Base-by-base conservation (phyloP, 2,329 filamentous ascomycete species). In the Arthrobotrys entomopaga region DNA sequence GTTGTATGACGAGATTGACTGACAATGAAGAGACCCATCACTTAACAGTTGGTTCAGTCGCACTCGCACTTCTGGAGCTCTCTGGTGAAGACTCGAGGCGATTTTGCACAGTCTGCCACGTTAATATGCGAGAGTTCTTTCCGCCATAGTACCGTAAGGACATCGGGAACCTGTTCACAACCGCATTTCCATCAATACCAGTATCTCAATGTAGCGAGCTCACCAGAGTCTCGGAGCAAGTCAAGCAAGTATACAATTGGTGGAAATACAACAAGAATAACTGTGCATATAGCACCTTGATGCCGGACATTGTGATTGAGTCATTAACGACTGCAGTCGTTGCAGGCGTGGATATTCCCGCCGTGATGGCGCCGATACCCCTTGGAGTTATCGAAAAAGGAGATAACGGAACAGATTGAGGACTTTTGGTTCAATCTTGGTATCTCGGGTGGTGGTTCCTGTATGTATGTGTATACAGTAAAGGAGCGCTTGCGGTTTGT, bases 1-100 rank as follows among this genome's bases (percentile, higher is more conserved):
- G 40, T 10, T 65, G 87, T 77, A 97, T 97, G 93, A 97, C 93
- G 0, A 84, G 87, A 0, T 93, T 91, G 0, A 82, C 86, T 13
- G 92, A 97, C 79, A 88, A 46, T 0, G 16, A 56, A 15, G 61
- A 86, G 40, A 91, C 90, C 81, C 86, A 93, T 43, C 90, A 91
- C 63, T 85, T 87, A 43, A 90, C 87, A 3, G 92, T 98, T 0
- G 94, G 94, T 1, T 84, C 86, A 13, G 84, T 90, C 0, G 63
- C 63, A 7, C 26, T 26, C n/a, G 48, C 53, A 5, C 6, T 34
- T 43, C 24, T 59, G 10, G 52, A 66, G 20, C 43, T 43, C 8
- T 42, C 50, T 4, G 63, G 63, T 15, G 24, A 52, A 59, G 8
- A 22, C 1, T 66, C 43, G 16, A 53, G 63, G 11, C 26, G 22